A percentile compares a stretch with the other conserved stretches of the same genome.
These are phyloP conservation scores for Pythium coloratum DNA, from an alignment of 352 stramenopile genomes.

Conservation along the genomic window DNA sequence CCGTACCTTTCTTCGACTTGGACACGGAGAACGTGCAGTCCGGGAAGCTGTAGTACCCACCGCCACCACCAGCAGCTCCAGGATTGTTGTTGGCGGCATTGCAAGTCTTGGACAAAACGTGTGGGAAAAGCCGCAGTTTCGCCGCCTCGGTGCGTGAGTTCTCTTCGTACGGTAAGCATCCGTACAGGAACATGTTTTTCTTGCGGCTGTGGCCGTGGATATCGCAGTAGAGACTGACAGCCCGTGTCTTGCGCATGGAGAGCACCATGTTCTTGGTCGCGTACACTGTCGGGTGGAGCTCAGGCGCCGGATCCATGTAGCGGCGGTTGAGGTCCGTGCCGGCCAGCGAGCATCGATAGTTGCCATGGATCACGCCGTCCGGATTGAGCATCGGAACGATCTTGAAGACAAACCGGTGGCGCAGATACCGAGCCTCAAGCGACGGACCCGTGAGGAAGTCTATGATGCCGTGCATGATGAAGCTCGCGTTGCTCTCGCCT, in stretches of 20 bases:
- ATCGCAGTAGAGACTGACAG: slow-evolving; percentile 81
- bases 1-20: slow-evolving; percentile 58
- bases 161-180: slow-evolving; percentile 52
- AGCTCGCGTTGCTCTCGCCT: slow-evolving; percentile 89
- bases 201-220: slow-evolving; percentile 89
- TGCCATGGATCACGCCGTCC: slow-evolving; percentile 91
- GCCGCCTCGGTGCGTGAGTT: slow-evolving; percentile 47
- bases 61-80: slow-evolving; percentile 5
- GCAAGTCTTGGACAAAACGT: slow-evolving; percentile 64
- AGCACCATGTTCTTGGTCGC: slow-evolving; percentile 77
- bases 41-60: slow-evolving; percentile 61
- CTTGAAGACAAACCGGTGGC: slow-evolving; percentile 87
- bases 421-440: slow-evolving; percentile 70
- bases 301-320: slow-evolving; percentile 53
- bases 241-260: slow-evolving; percentile 40
- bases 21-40: slow-evolving; percentile 78
- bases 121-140: slow-evolving; percentile 62
- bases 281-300: slow-evolving; percentile 76
- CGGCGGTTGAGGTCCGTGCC: slow-evolving; percentile 88
- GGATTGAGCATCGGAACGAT: slow-evolving; percentile 94
- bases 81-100: slow-evolving; percentile 16
- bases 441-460: slow-evolving; percentile 79
- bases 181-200: slow-evolving; percentile 91
- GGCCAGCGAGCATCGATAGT: slow-evolving; percentile 86
- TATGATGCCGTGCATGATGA: slow-evolving; percentile 89